Percentiles rank a stretch among this genome's conserved stretches.
phyloP scores from a whole-genome alignment of 2,329 filamentous ascomycete species.

The Fusarium keratoplasticum region DNA sequence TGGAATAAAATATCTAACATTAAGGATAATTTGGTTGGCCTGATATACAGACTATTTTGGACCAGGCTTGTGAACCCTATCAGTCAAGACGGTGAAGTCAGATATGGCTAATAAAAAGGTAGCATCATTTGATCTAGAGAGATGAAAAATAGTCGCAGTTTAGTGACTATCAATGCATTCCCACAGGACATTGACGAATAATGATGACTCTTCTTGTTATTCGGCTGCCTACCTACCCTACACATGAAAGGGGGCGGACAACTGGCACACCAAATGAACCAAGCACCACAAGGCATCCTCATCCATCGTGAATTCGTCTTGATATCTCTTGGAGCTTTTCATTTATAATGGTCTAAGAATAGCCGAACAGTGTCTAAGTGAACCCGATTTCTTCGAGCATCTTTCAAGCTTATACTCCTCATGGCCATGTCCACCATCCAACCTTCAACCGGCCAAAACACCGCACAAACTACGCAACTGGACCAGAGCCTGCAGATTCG shows the following conservation, averaged over 20 bases:
- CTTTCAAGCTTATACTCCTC: background rate
- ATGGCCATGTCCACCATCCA: background rate
- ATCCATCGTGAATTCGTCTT: background rate
- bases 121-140: background rate
- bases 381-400: background rate
- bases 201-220: background rate
- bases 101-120: rapidly evolving
- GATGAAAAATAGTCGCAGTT: background rate
- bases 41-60: too few relatives aligned
- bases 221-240: background rate
- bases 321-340: background rate
- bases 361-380: rapidly evolving
- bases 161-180: background rate
- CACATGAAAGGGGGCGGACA: background rate
- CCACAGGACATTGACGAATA: background rate
- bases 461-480: rapidly evolving
- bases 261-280: background rate
- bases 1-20: background rate
- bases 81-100: background rate
- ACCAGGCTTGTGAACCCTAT: too few relatives aligned
- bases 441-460: background rate
- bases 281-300: background rate
- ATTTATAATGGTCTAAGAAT: background rate
- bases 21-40: background rate
- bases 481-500: background rate